phyloP scores from a whole-genome alignment of 78 protist genomes.

The Dictyostelium intermedium region DNA sequence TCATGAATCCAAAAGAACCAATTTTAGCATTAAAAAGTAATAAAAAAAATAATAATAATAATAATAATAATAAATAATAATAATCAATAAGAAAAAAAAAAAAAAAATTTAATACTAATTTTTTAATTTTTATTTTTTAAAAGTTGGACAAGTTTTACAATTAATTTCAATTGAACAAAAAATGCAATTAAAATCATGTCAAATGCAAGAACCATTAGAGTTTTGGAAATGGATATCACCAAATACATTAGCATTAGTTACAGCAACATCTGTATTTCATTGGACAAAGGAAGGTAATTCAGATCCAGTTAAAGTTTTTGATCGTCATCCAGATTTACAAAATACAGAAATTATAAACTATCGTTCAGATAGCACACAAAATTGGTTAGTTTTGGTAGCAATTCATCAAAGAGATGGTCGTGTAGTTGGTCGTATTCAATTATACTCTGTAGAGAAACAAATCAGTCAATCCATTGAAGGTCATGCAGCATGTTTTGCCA shows the following conservation, averaged over 20 bases:
- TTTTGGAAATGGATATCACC: conserved; percentile 98
- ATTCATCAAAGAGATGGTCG: conserved; percentile 84
- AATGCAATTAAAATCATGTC: conserved; percentile 89
- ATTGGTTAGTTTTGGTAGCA: conserved; percentile 96
- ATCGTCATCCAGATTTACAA: conserved; percentile 89
- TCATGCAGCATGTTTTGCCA: conserved; percentile 96
- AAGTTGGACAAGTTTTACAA: conserved; percentile 92
- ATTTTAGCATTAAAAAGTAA: conserved; percentile 96
- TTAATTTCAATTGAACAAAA: conserved; percentile 96
- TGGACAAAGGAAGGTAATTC: conserved; percentile 93
- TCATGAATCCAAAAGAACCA: conserved; percentile 96
- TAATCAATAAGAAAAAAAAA: background rate
- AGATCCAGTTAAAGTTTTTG: conserved; percentile 95
- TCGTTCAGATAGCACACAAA: conserved; percentile 82
- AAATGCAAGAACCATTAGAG: conserved; percentile 89
- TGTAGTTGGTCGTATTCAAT: conserved; percentile 95
- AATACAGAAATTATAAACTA: conserved; percentile 97
- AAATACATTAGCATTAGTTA: conserved; percentile 95
- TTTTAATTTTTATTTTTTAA: background rate
- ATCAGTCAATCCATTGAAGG: conserved; percentile 95
- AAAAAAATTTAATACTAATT: background rate
- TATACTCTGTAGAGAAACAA: conserved; percentile 94
- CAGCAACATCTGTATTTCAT: conserved; percentile 97
- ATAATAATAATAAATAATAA: no score
- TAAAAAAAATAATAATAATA: background rate